Base-by-base conservation (phyloP, 345 rosid species). In the Corchorus olitorius region DNA sequence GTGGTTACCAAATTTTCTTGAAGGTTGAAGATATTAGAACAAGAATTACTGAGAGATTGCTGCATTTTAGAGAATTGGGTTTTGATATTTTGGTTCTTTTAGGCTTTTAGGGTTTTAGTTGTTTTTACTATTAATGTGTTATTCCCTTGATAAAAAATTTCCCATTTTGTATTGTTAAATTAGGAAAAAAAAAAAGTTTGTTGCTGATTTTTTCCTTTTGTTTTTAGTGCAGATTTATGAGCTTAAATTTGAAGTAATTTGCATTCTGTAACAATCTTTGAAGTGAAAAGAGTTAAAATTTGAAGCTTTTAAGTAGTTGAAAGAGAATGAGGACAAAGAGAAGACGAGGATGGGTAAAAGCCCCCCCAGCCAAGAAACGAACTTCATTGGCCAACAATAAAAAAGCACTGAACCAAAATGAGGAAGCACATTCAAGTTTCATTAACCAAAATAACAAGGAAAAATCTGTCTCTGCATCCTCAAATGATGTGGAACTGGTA, bases 261-360 rank as follows among this genome's bases (percentile, higher is more conserved):
- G 43, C 5, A 39, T 3, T 39, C 5, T 39, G 43, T 4, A 46
- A 7, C 49, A 7, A 46, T 46, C 49, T 46, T 46, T 46, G 49
- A 46, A 46, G 49, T 46, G 49, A 46, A 46, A 7, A 7, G 9
- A 4, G 9, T 46, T 46, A 17, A 3, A 46, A 46, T 10, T 46
- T 46, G 49, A 46, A 46, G 49, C 9, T 46, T 46, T 46, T 46
- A 6, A 46, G 49, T 46, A 7, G 12, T 7, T 46, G 49, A 46
- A 46, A 46, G 49, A 46, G 58, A 61, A 74, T 74, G 69, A 65
- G 71, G 62, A 69, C 63, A 64, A 67, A 73, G 75, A 63, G 74
- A 46, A 82, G 80, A 55, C 82, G 81, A 48, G 77, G 58, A 45
- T 14, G 52, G 39, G 72, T 65, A 52, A 78, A 78, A 72, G 5